A percentile compares a stretch with the other conserved stretches of the same genome.
These are phyloP conservation scores for Leptoxyphium fumago DNA, from an alignment of 2,329 filamentous ascomycete genomes.

Conservation along the genomic window DNA sequence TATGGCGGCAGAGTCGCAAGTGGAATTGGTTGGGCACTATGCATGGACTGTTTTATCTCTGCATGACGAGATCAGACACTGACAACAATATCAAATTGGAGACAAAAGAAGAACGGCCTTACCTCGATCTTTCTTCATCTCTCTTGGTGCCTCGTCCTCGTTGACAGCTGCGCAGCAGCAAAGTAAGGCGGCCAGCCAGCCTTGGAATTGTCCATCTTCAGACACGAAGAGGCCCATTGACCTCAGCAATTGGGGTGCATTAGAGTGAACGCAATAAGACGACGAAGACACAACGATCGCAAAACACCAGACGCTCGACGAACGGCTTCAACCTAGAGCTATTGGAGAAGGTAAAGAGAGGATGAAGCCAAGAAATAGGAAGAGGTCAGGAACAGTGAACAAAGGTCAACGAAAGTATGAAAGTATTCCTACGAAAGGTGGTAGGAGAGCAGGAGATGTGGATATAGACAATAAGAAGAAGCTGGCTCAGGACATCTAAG, in stretches of 20 bases:
- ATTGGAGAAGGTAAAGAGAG: no score
- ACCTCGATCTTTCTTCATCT: conserved; percentile 7
- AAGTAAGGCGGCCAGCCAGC: conserved; percentile 21
- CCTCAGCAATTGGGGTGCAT: conserved; percentile 1
- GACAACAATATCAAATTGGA: background rate
- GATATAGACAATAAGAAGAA: no score
- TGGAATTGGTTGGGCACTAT: background rate
- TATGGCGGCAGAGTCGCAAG: background rate
- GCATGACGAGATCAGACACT: no score
- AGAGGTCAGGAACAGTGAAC: no score
- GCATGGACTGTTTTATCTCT: background rate
- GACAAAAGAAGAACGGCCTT: background rate
- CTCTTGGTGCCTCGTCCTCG: conserved; percentile 14
- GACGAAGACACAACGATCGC: no score
- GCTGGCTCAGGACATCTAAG: no score
- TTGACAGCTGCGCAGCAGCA: conserved; percentile 18
- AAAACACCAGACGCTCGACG: no score
- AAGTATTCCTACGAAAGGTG: no score
- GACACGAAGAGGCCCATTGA: conserved; percentile 20
- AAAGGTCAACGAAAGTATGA: no score
- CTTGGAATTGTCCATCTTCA: conserved; percentile 15
- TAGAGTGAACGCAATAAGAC: background rate
- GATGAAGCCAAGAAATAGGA: no score
- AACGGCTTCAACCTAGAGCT: no score
- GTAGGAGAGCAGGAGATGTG: no score